phyloP scores from a whole-genome alignment of 129 eudicot genomes.

The Flaveria trinervia region DNA sequence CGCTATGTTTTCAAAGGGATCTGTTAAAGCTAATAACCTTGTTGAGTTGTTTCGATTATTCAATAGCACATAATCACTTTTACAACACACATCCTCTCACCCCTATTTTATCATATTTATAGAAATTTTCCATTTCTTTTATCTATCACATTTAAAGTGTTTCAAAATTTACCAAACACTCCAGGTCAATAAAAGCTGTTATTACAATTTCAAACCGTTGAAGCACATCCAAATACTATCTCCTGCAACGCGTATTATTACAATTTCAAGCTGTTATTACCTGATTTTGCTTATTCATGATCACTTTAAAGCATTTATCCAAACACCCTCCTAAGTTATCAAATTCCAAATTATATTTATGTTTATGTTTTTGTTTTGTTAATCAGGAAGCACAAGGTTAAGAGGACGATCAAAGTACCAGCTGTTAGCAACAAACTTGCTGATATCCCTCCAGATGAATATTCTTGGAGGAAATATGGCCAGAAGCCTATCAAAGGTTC shows the following conservation, averaged over 20 bases:
- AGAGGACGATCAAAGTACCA: conserved; percentile 77
- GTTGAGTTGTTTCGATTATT: not conserved
- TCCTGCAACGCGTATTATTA: no score
- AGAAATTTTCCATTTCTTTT: not conserved
- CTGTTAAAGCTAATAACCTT: not conserved
- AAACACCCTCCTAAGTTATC: no score
- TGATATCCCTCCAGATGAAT: conserved; percentile 81
- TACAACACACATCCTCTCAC: not conserved
- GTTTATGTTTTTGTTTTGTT: not conserved
- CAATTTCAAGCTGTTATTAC: no score
- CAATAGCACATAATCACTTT: not conserved
- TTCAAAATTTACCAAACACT: no score
- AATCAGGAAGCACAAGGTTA: conserved; percentile 67
- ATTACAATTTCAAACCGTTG: not conserved
- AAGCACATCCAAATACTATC: no score
- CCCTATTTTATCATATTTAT: not conserved
- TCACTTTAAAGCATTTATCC: no score
- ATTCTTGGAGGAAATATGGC: conserved; percentile 91
- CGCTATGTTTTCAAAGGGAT: not conserved
- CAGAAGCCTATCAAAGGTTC: conserved; percentile 92
- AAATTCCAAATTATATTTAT: no score
- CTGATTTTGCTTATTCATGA: not conserved
- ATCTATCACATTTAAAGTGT: not conserved
- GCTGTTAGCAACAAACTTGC: conserved; percentile 81
- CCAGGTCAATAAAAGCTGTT: no score